Percentiles rank a stretch among this genome's conserved stretches.
These are phyloP conservation scores for Saitozyma podzolica DNA, from an alignment of 768 basidiomycete genomes.

Conservation along the genomic window DNA sequence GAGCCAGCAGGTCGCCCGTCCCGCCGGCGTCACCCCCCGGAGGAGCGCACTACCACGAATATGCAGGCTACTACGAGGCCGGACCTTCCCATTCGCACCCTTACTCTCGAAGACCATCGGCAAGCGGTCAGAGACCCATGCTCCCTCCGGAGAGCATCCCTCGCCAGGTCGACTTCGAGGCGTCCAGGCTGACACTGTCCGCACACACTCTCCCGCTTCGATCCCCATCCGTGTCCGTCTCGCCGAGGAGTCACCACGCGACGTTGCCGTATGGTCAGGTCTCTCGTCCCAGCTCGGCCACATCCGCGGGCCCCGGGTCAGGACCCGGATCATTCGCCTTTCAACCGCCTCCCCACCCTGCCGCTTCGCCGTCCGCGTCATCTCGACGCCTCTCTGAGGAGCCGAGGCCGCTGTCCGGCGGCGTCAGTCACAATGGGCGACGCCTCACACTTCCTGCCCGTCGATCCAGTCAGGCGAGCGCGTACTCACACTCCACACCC, in stretches of 20 bases:
- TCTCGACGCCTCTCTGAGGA: conserved; percentile 12
- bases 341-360: conserved; percentile 14
- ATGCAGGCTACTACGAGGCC: conserved; percentile 15
- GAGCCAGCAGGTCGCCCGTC: conserved; percentile 26
- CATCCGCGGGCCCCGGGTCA: conserved; percentile 5
- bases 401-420: conserved; percentile 2
- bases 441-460: conserved; percentile 1
- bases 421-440: background rate
- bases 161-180: conserved; percentile 18
- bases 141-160: conserved; percentile 33
- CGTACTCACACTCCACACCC: background rate
- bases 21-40: conserved; percentile 1
- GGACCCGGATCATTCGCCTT: conserved; percentile 16
- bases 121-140: conserved; percentile 21
- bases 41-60: conserved; percentile 4
- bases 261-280: conserved; percentile 6
- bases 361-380: conserved; percentile 10
- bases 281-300: conserved; percentile 29
- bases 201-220: conserved; percentile 24
- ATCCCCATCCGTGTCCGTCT: conserved; percentile 43
- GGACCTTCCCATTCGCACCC: conserved; percentile 12
- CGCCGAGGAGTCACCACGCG: conserved; percentile 29
- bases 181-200: conserved; percentile 22
- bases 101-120: background rate
- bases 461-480: conserved; percentile 1